Percentiles rank a stretch among this genome's conserved stretches.
phyloP scores from a whole-genome alignment of 345 rosid species.

The Adansonia digitata region DNA sequence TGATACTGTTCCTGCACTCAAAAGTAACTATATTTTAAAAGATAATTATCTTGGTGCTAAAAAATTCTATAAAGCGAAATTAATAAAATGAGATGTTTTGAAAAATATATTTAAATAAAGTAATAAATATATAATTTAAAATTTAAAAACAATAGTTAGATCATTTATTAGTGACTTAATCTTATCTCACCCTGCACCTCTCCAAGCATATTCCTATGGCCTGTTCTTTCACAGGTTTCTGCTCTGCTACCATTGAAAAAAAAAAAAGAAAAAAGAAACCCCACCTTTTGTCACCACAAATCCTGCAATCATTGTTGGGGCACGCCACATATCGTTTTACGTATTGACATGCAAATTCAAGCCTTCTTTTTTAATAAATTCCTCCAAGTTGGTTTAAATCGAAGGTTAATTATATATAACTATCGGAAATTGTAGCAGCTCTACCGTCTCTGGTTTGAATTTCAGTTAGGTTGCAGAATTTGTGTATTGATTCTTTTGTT shows the following conservation, averaged over 20 bases:
- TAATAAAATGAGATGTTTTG: no score
- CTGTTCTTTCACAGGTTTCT: background rate
- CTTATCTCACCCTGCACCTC: background rate
- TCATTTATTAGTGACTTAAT: no score
- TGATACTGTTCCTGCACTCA: background rate
- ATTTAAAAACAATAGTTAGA: no score
- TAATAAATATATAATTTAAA: no score
- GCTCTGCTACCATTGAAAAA: background rate
- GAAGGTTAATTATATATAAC: no score
- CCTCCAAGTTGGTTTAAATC: background rate
- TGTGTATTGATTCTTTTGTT: background rate
- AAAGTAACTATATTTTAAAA: no score
- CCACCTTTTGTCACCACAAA: background rate
- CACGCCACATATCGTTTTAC: background rate
- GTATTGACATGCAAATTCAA: background rate
- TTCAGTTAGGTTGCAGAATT: background rate
- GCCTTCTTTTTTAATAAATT: background rate
- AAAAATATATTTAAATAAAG: no score
- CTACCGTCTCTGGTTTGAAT: no score
- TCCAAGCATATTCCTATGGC: background rate
- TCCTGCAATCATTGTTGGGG: background rate
- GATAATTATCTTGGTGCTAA: no score
- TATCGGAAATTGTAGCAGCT: no score
- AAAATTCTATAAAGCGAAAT: no score
- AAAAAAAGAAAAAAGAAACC: background rate